Percentiles rank a stretch among this genome's conserved stretches.
Conservation (phyloP, 1,139 yeast genomes). For the Saccharomyces pastorianus region DNA sequence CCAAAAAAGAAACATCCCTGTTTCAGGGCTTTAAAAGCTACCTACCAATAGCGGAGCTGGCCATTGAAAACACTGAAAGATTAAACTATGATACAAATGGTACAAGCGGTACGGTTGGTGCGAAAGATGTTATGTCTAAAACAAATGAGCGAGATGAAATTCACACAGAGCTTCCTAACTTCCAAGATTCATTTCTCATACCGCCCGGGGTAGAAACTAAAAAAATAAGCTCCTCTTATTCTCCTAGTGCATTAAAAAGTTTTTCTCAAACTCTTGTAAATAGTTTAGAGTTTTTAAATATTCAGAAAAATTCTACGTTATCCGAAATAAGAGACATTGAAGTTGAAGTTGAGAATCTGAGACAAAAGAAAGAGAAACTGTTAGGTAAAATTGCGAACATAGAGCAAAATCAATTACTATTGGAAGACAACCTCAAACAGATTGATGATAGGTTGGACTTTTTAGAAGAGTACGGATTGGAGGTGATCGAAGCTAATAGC, state of each 20-base stretch:
- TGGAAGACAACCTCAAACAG: slow-evolving; percentile 42
- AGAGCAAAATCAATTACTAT: slow-evolving; percentile 49
- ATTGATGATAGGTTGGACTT: slow-evolving; percentile 37
- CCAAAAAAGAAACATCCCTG: slow-evolving; percentile 34
- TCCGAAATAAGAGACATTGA: slow-evolving; percentile 58
- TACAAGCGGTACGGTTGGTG: background rate
- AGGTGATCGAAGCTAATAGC: slow-evolving; percentile 20
- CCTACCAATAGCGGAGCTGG: slow-evolving; percentile 38
- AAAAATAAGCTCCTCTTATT: slow-evolving; percentile 28
- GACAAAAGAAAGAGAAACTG: slow-evolving; percentile 42
- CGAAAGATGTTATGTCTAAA: slow-evolving; percentile 2
- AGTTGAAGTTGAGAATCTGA: slow-evolving; percentile 43
- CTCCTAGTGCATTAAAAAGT: slow-evolving; percentile 33
- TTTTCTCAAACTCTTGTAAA: slow-evolving; percentile 38
- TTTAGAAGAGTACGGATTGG: slow-evolving; percentile 30
- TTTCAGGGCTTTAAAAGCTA: slow-evolving; percentile 63
- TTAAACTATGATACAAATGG: background rate
- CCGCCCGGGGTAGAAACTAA: slow-evolving; percentile 5
- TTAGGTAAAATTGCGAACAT: slow-evolving; percentile 50
- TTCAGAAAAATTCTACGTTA: slow-evolving; percentile 56
- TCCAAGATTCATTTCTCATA: slow-evolving; percentile 1
- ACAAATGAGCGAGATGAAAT: slow-evolving; percentile 14
- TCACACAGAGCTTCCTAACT: slow-evolving; percentile 6
- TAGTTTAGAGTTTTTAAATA: slow-evolving; percentile 47
- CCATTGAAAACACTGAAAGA: background rate